phyloP scores from a whole-genome alignment of 768 basidiomycete species.

The Scleroderma citrinum region DNA sequence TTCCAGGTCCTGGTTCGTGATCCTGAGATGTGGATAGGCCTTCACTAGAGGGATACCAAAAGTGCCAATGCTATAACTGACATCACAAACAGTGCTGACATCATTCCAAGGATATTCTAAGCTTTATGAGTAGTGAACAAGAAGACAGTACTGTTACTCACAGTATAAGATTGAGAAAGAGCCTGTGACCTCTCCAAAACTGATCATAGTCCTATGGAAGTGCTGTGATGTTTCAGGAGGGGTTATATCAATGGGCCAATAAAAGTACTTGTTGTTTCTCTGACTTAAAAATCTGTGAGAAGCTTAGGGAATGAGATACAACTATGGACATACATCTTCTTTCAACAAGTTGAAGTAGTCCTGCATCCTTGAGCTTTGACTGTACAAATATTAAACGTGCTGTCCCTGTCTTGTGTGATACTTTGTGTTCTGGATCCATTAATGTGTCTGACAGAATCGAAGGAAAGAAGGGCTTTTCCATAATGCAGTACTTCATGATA shows the following conservation, averaged over 20 bases:
- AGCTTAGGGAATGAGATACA: no score
- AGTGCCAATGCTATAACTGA: neutral
- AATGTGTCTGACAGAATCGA: no score
- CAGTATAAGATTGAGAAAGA: slow-evolving; percentile 12
- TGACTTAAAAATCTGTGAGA: slow-evolving; percentile 7
- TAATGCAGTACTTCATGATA: slow-evolving; percentile 15
- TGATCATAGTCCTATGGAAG: slow-evolving; percentile 19
- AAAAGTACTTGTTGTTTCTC: neutral
- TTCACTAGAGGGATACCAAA: neutral
- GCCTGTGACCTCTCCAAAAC: slow-evolving; percentile 15
- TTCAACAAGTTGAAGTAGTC: no score
- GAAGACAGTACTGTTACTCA: neutral
- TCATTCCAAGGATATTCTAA: neutral
- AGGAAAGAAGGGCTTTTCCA: no score
- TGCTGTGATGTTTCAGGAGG: neutral
- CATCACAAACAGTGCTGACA: neutral
- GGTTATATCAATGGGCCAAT: neutral
- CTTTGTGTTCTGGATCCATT: no score
- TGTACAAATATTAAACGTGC: no score
- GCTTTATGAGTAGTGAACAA: slow-evolving; percentile 3
- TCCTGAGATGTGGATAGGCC: neutral
- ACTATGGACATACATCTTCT: no score
- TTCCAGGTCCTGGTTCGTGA: neutral
- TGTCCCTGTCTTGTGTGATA: no score
- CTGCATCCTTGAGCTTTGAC: no score